phyloP scores from a whole-genome alignment of 164 flowering plant species.

The Liriodendron chinense region DNA sequence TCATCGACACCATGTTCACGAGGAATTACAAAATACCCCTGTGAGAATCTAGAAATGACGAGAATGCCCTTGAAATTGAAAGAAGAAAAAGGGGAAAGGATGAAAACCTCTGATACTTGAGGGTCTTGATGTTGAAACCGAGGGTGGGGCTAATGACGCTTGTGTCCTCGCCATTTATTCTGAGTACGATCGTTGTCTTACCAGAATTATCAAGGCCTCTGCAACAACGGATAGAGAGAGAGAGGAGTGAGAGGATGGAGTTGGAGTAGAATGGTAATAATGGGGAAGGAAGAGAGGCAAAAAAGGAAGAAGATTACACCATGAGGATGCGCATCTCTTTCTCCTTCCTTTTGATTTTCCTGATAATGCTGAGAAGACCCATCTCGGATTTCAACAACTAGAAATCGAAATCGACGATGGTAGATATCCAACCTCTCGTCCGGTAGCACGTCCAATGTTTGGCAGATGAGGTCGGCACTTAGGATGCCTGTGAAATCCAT shows the following conservation, averaged over 20 bases:
- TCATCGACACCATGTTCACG: too few relatives aligned
- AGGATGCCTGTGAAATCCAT: too few relatives aligned
- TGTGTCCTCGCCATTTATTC: slow-evolving; percentile 95
- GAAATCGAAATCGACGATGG: too few relatives aligned
- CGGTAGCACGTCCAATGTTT: too few relatives aligned
- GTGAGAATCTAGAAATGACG: too few relatives aligned
- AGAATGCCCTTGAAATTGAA: too few relatives aligned
- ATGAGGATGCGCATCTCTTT: slow-evolving; percentile 95
- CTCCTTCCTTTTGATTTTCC: slow-evolving; percentile 87
- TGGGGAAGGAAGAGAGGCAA: background rate
- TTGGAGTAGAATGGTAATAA: background rate
- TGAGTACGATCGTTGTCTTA: slow-evolving; percentile 87
- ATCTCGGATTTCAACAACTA: slow-evolving; percentile 19
- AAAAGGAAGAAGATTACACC: slow-evolving; percentile 56
- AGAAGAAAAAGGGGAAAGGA: slow-evolving; percentile 1
- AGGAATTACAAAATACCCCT: too few relatives aligned
- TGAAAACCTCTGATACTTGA: slow-evolving; percentile 66
- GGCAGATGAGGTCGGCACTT: too few relatives aligned
- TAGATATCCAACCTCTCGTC: too few relatives aligned
- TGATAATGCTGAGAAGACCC: slow-evolving; percentile 94
- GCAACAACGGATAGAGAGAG: slow-evolving; percentile 28
- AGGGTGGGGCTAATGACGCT: slow-evolving; percentile 95
- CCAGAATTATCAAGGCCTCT: slow-evolving; percentile 93
- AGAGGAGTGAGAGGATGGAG: background rate
- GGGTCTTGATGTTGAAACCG: slow-evolving; percentile 97